Evolutionary conservation across 2,329 filamentous ascomycete species (phyloP), one percentile per base, ranked within the genome.

Genomic region (Penicillium sp.): DNA sequence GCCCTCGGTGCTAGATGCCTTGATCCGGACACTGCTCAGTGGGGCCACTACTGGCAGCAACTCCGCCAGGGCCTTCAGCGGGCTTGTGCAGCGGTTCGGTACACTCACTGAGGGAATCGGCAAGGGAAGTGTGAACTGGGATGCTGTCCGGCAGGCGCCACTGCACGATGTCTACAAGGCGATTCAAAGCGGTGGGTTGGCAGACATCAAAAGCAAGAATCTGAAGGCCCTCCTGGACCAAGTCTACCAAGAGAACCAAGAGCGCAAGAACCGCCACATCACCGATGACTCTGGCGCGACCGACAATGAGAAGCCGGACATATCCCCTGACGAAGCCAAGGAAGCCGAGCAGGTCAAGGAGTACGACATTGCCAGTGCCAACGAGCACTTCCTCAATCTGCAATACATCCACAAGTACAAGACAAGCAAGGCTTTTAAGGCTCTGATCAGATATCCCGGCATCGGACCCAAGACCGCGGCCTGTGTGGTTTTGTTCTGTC

Each of bases 191-290:
- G 90, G 90, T 10, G 92, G 92, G 0, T 79, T 93, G 2, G 88
- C 86, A 2, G 83, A 84, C n/a, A 81, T 82, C 15, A 95, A 93
- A 75, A 88, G 86, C 60, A 87, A 83, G 54, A 82, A 88, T 64
- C 91, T 96, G 69, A 92, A 93, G 72, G 76, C 77, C 15, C 91
- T 91, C 38, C 79, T 96, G 8, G 84, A 91, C 54, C 86, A 87
- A 74, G 88, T 92, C 0, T 86, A 89, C 69, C 78, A 86, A 47
- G 87, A 91, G 65, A 91, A 91, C 39, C 80, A 84, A 65, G 75
- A 78, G n/a, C 82, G 85, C 11, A 81, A 79, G 20, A 75, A 83
- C 20, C 81, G 80, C 0, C 79, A 87, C 22, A 50, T 79, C 1
- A 70, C 75, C 35, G 81, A 59, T 75, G 77, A 77, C 0, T 72